Evolutionary conservation across 108 stramenopile species (phyloP).

Genomic region (Aureococcus anophagefferens): DNA sequence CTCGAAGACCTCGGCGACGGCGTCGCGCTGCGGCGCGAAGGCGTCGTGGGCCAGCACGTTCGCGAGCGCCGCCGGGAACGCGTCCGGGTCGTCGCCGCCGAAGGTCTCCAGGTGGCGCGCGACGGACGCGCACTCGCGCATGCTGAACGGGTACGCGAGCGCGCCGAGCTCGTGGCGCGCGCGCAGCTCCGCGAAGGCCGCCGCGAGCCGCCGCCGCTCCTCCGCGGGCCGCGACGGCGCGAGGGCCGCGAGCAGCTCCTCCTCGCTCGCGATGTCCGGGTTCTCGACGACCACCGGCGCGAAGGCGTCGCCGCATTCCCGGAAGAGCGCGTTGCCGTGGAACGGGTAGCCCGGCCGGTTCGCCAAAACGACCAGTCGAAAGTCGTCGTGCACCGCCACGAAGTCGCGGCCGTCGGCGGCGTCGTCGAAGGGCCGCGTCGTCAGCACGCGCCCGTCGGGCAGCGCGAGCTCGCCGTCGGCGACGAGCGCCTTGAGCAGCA

Average conservation of each 20-base stretch:
- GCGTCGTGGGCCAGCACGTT: slow-evolving; percentile 74
- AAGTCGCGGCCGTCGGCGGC: slow-evolving; percentile 24
- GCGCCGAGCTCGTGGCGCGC: slow-evolving; percentile 45
- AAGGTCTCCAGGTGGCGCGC: slow-evolving; percentile 66
- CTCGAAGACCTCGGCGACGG: neutral
- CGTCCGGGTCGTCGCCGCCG: slow-evolving; percentile 54
- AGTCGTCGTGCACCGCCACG: slow-evolving; percentile 62
- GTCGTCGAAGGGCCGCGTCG: slow-evolving; percentile 23
- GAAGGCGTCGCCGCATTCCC: slow-evolving; percentile 67
- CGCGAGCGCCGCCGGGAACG: slow-evolving; percentile 32
- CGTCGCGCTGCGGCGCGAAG: slow-evolving; percentile 20
- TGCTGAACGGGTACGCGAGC: slow-evolving; percentile 64
- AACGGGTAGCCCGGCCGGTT: slow-evolving; percentile 81
- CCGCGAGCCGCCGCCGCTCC: slow-evolving; percentile 41
- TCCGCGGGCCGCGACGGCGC: slow-evolving; percentile 44
- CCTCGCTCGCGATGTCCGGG: slow-evolving; percentile 54
- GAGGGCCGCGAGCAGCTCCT: slow-evolving; percentile 48
- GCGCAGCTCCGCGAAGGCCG: slow-evolving; percentile 59
- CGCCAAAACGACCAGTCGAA: slow-evolving; percentile 62
- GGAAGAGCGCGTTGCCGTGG: slow-evolving; percentile 69
- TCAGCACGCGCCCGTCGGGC: slow-evolving; percentile 59
- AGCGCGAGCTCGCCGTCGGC: slow-evolving; percentile 75
- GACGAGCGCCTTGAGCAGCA: slow-evolving; percentile 64
- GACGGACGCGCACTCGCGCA: slow-evolving; percentile 68
- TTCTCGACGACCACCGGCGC: slow-evolving; percentile 46